Evolutionary conservation across 2,329 filamentous ascomycete genomes (phyloP), one percentile per base, ranked within the genome.

Genomic region (Arthrinium puccinioides): DNA sequence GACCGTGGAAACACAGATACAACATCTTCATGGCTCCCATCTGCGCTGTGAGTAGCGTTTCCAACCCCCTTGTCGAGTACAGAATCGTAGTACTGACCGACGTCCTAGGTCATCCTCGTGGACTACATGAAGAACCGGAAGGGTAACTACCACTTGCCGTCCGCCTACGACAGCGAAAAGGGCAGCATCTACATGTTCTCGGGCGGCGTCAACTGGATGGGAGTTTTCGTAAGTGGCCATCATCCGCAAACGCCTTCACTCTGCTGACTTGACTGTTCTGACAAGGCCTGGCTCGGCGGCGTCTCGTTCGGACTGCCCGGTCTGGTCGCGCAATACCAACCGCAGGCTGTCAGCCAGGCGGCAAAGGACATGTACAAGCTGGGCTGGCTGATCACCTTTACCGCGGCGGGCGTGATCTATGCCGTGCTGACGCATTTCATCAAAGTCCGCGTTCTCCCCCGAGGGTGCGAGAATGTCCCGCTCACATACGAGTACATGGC

Each of bases 11-110:
- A n/a, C n/a, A n/a, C n/a, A n/a, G n/a, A n/a, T 67, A 66, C 40
- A 52, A 54, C 7, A 56, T 62, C 38, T 66, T 67, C 48, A 50
- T 66, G 43, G 57, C 56, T 27, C 63, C 64, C 0, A 53, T 65
- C 9, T 49, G 46, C 24, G 48, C 34, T 9, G 43, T 45, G 16
- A 34, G 41, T 31, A 16, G 9, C 9, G 15, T 31, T n/a, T n/a
- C n/a, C n/a, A n/a, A n/a, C 28, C 28, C 28, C 28, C 28, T 15
- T 16, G 18, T 31, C 15, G 9, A 31, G 15, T 15, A 31, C 14
- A 9, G 14, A 31, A n/a, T n/a, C n/a, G n/a, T n/a, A n/a, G n/a
- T n/a, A n/a, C n/a, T n/a, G n/a, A n/a, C n/a, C n/a, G n/a, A n/a
- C n/a, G n/a, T n/a, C n/a, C n/a, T 16, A 31, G 7, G 18, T 32